Percentiles rank a stretch among this genome's conserved stretches.
Conservation (phyloP, 352 stramenopile genomes). For the Phytophthora gonapodyides region DNA sequence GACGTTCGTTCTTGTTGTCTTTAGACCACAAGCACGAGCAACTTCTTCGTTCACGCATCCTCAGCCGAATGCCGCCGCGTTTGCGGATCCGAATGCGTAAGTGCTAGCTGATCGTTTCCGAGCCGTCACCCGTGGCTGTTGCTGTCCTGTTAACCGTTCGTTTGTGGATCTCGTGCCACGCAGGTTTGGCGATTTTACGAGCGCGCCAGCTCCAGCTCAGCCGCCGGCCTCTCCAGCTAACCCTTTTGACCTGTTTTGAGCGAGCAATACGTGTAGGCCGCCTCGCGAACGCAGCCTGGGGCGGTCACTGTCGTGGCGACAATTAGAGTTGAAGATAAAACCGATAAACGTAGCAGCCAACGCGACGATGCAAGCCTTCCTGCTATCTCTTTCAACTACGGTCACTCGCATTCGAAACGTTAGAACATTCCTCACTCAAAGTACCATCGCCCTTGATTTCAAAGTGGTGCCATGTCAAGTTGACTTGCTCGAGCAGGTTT, state of each 20-base stretch:
- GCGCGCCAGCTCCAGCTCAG: constrained; percentile 43
- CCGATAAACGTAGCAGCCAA: constrained; percentile 17
- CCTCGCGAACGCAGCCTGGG: constrained; percentile 16
- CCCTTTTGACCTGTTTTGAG: constrained; percentile 87
- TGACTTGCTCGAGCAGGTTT: too few relatives aligned
- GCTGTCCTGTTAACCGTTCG: constrained; percentile 17
- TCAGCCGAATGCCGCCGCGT: constrained; percentile 33
- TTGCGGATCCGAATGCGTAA: constrained; percentile 56
- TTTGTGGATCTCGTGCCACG: background rate
- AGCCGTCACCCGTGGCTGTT: background rate
- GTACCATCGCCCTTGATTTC: too few relatives aligned
- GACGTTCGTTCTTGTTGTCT: constrained; percentile 12
- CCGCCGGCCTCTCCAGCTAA: constrained; percentile 53
- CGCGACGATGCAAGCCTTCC: background rate
- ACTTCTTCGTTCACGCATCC: constrained; percentile 47
- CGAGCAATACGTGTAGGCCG: constrained; percentile 1
- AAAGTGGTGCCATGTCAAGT: too few relatives aligned
- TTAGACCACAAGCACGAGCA: constrained; percentile 25
- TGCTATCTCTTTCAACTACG: background rate
- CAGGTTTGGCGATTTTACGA: constrained; percentile 62
- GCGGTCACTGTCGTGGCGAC: constrained; percentile 15
- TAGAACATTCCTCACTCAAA: too few relatives aligned
- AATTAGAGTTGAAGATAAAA: constrained; percentile 41
- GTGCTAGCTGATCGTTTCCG: constrained; percentile 12
- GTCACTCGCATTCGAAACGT: too few relatives aligned